Conservation (phyloP, 257 asterid genomes). For the Solanum infundibuliforme region DNA sequence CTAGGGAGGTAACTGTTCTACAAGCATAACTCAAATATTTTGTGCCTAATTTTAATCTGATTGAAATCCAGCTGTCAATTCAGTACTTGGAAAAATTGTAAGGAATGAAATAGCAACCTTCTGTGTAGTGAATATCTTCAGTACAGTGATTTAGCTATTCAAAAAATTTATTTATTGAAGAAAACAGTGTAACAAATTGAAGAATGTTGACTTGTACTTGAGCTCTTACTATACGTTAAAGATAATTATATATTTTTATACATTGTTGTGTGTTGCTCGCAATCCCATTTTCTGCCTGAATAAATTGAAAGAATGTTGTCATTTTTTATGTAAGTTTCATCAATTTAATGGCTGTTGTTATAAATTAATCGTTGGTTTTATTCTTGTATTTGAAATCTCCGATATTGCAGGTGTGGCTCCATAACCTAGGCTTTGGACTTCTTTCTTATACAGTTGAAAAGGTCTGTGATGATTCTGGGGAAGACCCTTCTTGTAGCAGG, state of each 20-base stretch:
- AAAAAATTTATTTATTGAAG: background rate
- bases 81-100: background rate
- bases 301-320: background rate
- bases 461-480: conserved; percentile 91
- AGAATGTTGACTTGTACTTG: background rate
- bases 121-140: background rate
- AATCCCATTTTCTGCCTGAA: background rate
- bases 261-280: background rate
- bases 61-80: background rate
- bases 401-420: conserved; percentile 71
- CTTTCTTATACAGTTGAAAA: conserved; percentile 48
- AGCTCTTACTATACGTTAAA: background rate
- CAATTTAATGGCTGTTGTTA: background rate
- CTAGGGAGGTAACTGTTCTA: conserved; percentile 65
- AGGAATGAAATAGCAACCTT: background rate
- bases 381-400: background rate
- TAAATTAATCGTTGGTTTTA: background rate
- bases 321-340: background rate
- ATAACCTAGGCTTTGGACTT: conserved; percentile 39
- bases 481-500: conserved; percentile 98
- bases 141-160: background rate
- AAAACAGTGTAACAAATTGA: background rate
- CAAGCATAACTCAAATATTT: background rate
- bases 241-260: background rate
- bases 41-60: background rate